These are phyloP conservation scores for Kluyveromyces wickerhamii DNA, from an alignment of 805 yeast species.

Conservation along the genomic window DNA sequence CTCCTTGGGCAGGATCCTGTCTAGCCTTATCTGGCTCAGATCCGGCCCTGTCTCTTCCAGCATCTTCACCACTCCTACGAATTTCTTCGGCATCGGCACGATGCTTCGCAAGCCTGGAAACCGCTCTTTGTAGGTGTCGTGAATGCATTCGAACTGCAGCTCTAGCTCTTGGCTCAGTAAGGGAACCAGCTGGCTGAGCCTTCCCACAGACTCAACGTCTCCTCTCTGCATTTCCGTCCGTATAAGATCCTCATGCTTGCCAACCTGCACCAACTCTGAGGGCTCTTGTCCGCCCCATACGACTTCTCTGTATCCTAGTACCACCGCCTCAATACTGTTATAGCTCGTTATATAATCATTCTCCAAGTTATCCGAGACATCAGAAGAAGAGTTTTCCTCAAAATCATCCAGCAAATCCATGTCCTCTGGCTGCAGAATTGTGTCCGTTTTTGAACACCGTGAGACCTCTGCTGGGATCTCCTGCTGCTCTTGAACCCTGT, in stretches of 20 bases:
- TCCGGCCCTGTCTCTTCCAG: constrained; percentile 40
- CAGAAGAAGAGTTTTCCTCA: background rate
- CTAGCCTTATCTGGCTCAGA: constrained; percentile 29
- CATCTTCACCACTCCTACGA: constrained; percentile 42
- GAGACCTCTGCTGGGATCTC: too few relatives aligned
- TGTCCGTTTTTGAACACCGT: too few relatives aligned
- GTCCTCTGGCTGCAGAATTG: too few relatives aligned
- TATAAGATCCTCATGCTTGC: background rate
- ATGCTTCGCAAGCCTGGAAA: constrained; percentile 68
- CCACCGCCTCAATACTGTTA: background rate
- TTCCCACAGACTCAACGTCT: background rate
- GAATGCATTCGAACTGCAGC: constrained; percentile 41
- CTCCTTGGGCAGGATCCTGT: constrained; percentile 45
- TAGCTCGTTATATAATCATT: constrained; percentile 6
- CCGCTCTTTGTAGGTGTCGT: constrained; percentile 45
- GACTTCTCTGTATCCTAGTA: background rate
- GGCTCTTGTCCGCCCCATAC: background rate
- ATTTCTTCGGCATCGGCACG: constrained; percentile 54
- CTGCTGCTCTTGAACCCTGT: too few relatives aligned
- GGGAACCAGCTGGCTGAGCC: constrained; percentile 9
- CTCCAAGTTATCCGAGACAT: background rate
- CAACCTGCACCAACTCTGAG: background rate
- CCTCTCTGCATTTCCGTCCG: background rate
- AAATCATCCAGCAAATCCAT: constrained; percentile 12
- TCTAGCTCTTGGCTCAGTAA: constrained; percentile 40